These are phyloP conservation scores for Aphanomyces invadans DNA, from an alignment of 352 stramenopile genomes.

Conservation along the genomic window DNA sequence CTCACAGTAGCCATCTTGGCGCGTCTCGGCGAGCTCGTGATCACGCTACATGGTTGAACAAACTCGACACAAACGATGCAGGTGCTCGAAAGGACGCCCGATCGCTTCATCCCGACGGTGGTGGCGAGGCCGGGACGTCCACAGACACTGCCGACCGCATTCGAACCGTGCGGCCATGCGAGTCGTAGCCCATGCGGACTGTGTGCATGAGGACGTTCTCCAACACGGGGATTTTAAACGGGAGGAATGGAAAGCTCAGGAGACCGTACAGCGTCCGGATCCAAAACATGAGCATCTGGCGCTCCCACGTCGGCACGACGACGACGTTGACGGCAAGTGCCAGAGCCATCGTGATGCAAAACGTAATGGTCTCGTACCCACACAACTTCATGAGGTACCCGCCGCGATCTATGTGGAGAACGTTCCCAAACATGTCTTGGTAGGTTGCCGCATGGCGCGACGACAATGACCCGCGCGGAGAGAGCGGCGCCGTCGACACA, in stretches of 20 bases:
- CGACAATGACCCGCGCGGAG: conserved; percentile 46
- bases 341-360: conserved; percentile 61
- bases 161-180: conserved; percentile 58
- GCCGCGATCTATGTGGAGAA: conserved; percentile 64
- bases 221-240: conserved; percentile 82
- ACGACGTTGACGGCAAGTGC: conserved; percentile 52
- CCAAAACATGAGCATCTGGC: conserved; percentile 80
- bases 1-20: too few relatives aligned
- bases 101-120: too few relatives aligned
- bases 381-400: conserved; percentile 84
- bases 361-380: conserved; percentile 76
- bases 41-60: too few relatives aligned
- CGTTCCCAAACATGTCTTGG: conserved; percentile 75
- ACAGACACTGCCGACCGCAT: too few relatives aligned
- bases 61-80: too few relatives aligned
- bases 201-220: conserved; percentile 80
- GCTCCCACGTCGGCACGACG: conserved; percentile 69
- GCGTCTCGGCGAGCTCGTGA: too few relatives aligned
- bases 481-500: conserved; percentile 46
- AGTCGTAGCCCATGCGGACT: conserved; percentile 78
- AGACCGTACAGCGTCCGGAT: conserved; percentile 77
- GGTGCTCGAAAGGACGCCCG: too few relatives aligned
- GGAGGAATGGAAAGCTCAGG: conserved; percentile 78
- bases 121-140: too few relatives aligned
- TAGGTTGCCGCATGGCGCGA: conserved; percentile 32